Percentiles rank a stretch among this genome's conserved stretches.
Evolutionary conservation across 805 yeast species (phyloP).

Genomic region (Metschnikowia lachancei): DNA sequence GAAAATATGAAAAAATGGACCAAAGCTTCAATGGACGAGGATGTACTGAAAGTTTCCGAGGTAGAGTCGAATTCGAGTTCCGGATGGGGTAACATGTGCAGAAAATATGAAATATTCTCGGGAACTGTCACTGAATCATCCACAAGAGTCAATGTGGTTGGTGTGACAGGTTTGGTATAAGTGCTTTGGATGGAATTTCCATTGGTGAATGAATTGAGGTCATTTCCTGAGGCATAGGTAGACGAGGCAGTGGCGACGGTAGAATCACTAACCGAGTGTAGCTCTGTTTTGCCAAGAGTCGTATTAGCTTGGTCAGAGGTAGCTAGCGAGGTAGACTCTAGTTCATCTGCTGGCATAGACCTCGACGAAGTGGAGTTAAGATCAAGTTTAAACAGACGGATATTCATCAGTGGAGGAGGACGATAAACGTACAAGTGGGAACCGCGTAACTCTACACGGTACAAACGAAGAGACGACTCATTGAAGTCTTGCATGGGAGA

Average conservation of each 20-base stretch:
- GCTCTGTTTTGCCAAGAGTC: not conserved
- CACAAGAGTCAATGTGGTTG: not conserved
- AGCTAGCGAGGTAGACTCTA: constrained; percentile 1
- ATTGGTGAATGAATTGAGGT: not conserved
- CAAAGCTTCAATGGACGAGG: constrained; percentile 64
- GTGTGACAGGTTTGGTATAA: not conserved
- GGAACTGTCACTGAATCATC: not conserved
- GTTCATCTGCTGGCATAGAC: not conserved
- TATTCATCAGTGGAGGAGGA: constrained; percentile 19
- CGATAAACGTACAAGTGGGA: constrained; percentile 56
- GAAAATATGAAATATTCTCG: constrained; percentile 25
- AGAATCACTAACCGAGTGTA: constrained; percentile 3
- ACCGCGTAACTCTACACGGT: constrained; percentile 50
- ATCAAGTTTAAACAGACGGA: constrained; percentile 18
- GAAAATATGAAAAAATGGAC: constrained; percentile 64
- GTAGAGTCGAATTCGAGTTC: constrained; percentile 44
- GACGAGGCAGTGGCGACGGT: constrained; percentile 6
- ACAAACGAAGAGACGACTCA: constrained; percentile 19
- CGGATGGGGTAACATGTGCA: constrained; percentile 36
- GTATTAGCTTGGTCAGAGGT: not conserved
- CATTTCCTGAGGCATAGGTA: constrained; percentile 3
- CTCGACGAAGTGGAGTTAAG: not conserved
- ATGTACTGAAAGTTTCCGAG: constrained; percentile 37
- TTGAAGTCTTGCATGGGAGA: constrained; percentile 30
- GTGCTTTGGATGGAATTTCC: not conserved